Evolutionary conservation across 2,329 filamentous ascomycete genomes (phyloP), one percentile per base, ranked within the genome.

Genomic region (Triangularia setosa): DNA sequence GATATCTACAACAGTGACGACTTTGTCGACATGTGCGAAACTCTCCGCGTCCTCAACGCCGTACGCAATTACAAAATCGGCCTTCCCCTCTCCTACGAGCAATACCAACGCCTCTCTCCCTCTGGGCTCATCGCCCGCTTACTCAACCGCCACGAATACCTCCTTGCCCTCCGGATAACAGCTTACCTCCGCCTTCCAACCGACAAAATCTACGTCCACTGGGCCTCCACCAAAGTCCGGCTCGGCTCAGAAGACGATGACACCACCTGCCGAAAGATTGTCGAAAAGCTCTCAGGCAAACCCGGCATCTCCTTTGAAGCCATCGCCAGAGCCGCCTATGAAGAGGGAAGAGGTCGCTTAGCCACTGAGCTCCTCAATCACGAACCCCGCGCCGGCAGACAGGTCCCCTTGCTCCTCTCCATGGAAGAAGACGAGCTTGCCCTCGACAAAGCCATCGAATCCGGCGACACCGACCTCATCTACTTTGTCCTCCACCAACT

Each of bases 1-100:
- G 95, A 98, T 72, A 88, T 98, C 12, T 99, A 98, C 78, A 97
- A 95, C 76, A 97, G 93, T 73, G 95, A 99, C 73, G 94, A 99
- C 69, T 99, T 98, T 77, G 95, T 99, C 61, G 94, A 98, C 68
- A 98, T 97, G 89, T 97, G 93, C 70, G 94, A 99, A 76, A 95
- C 90, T 0, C 79, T 99, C 16, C 89, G 95, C 16, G 93, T 99
- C 0, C 82, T 99, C 57, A 98, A 97, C 72, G 94, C 94, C 6
- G 90, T 94, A 12, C 88, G 95, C 60, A 96, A 91, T 75, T 98
- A 95, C 74, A 91, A 96, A 72, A 85, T 98, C 61, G 95, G 95
- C 2, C 80, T 99, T 23, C 93, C 94, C 0, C 76, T 99, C 4
- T 96, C 93, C 3, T 96, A 95, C 73, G 93, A 97, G 68, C 94